These are phyloP conservation scores for Filobasidium floriforme DNA, from an alignment of 768 basidiomycete species.

Conservation along the genomic window DNA sequence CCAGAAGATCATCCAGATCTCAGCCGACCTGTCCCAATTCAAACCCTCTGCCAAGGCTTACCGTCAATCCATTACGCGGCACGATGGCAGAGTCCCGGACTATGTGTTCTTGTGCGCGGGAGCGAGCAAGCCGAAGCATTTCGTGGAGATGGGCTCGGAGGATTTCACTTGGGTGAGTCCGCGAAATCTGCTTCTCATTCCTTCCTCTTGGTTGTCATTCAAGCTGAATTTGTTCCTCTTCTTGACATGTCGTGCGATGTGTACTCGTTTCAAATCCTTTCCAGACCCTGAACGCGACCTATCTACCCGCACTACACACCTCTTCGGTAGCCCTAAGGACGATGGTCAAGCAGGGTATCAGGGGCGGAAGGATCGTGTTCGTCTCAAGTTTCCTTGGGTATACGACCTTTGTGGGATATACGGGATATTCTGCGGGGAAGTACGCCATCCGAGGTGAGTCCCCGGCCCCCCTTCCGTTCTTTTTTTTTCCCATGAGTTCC, in stretches of 20 bases:
- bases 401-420: constrained; percentile 69
- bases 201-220: too few relatives aligned
- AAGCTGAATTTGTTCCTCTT: background rate
- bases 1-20: constrained; percentile 54
- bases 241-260: background rate
- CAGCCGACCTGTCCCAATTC: constrained; percentile 57
- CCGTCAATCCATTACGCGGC: constrained; percentile 53
- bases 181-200: background rate
- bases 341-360: constrained; percentile 26
- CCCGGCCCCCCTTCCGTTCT: background rate
- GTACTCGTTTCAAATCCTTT: too few relatives aligned
- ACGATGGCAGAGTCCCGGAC: constrained; percentile 61
- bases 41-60: constrained; percentile 57
- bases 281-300: background rate
- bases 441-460: constrained; percentile 69
- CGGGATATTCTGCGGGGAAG: constrained; percentile 74
- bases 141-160: constrained; percentile 60
- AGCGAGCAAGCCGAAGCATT: constrained; percentile 57
- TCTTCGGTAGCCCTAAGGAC: background rate
- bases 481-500: background rate
- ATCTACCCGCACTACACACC: constrained; percentile 1
- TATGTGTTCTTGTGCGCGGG: constrained; percentile 76
- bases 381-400: constrained; percentile 67
- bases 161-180: constrained; percentile 49
- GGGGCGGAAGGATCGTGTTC: constrained; percentile 63